Percentiles rank a stretch among this genome's conserved stretches.
These are phyloP conservation scores for Limnomonas spitsbergensis DNA, from an alignment of 139 green algal species.

Conservation along the genomic window DNA sequence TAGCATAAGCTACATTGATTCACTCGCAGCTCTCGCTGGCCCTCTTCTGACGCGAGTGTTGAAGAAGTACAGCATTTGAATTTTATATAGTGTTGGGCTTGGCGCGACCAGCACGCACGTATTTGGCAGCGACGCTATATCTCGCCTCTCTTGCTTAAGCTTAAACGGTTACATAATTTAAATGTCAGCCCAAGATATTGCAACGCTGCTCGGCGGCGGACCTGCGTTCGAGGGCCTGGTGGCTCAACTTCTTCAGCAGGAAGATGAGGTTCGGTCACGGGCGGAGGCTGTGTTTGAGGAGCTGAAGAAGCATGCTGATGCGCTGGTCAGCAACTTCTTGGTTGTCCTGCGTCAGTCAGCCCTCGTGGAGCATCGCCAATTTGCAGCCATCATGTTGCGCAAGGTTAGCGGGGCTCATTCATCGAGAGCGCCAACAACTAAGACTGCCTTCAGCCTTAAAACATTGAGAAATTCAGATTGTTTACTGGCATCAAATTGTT, in stretches of 20 bases:
- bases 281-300: conserved; percentile 73
- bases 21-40: no score
- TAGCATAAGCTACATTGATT: no score
- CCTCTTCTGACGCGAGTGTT: no score
- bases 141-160: no score
- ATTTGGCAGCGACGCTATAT: no score
- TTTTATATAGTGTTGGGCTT: no score
- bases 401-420: conserved; percentile 45
- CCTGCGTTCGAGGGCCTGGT: conserved; percentile 74
- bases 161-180: no score
- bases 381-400: conserved; percentile 77
- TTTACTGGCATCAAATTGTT: background rate
- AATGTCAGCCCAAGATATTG: conserved; percentile 2
- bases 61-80: no score
- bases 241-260: conserved; percentile 66
- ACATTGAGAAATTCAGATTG: no score
- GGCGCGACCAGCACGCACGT: no score
- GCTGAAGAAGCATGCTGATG: conserved; percentile 74
- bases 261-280: conserved; percentile 70
- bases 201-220: background rate
- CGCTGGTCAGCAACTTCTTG: conserved; percentile 58
- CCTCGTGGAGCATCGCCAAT: conserved; percentile 53
- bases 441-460: background rate
- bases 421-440: background rate
- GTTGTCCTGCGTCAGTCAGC: conserved; percentile 51